Conservation (phyloP, 257 asterid genomes). For the Avicennia marina region DNA sequence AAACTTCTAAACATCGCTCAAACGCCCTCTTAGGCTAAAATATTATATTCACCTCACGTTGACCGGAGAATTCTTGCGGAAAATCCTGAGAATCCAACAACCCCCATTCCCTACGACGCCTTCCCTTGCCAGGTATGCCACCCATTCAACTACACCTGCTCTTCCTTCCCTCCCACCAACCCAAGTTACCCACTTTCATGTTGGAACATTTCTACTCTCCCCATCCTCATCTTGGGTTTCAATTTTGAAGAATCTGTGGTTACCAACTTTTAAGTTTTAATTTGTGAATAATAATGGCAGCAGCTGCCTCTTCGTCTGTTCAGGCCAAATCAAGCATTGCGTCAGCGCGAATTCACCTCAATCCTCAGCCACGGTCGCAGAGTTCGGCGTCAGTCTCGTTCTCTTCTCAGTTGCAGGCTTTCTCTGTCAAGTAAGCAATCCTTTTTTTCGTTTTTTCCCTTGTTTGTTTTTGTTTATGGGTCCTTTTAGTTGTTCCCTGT, state of each 20-base stretch:
- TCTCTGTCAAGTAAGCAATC: slow-evolving; percentile 40
- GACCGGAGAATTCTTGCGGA: too few species aligned
- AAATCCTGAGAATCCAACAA: too few species aligned
- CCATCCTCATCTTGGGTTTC: not conserved
- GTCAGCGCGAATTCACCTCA: not conserved
- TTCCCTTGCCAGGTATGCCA: not conserved
- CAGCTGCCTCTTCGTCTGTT: slow-evolving; percentile 28
- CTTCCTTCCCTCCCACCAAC: slow-evolving; percentile 18
- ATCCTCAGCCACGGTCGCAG: slow-evolving; percentile 19
- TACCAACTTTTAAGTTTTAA: not conserved
- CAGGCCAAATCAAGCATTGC: slow-evolving; percentile 23
- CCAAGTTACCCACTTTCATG: not conserved
- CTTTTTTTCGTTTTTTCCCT: not conserved
- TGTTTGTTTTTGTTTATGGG: not conserved
- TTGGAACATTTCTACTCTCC: not conserved
- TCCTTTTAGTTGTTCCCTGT: not conserved
- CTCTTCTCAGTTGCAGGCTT: slow-evolving; percentile 41
- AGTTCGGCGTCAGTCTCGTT: slow-evolving; percentile 35
- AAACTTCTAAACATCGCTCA: too few species aligned
- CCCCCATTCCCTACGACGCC: too few species aligned
- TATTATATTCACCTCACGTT: too few species aligned
- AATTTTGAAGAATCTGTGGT: not conserved
- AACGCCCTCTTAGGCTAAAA: too few species aligned
- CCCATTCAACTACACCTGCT: slow-evolving; percentile 4
- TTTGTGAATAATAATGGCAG: slow-evolving; percentile 29